Conservation (phyloP, 1,284 basidiomycete genomes). For the Bondarzewia mesenterica region DNA sequence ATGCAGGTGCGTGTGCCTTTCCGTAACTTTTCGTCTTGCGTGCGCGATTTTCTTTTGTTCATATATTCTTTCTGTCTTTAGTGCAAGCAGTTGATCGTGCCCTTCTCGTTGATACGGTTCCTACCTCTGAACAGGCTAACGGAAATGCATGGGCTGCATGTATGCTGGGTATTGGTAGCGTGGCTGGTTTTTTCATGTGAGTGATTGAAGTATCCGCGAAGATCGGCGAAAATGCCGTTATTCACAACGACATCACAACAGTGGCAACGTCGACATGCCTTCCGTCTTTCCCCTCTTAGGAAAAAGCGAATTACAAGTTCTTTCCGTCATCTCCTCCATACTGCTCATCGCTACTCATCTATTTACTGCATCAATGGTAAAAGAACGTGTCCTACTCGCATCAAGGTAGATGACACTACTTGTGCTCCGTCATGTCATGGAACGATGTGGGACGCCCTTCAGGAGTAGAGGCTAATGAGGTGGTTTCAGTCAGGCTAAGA, state of each 20-base stretch:
- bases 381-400: conserved; percentile 68
- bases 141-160: conserved; percentile 95
- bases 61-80: no score
- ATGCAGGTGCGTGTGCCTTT: conserved; percentile 51
- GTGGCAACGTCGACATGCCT: conserved; percentile 71
- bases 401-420: conserved; percentile 26
- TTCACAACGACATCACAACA: conserved; percentile 19
- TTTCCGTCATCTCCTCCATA: conserved; percentile 48
- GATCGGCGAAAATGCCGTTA: no score
- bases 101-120: conserved; percentile 66
- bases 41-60: conserved; percentile 1
- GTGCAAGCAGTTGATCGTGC: conserved; percentile 83
- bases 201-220: conserved; percentile 23
- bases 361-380: conserved; percentile 58
- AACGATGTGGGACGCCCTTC: not conserved
- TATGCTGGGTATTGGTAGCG: conserved; percentile 78
- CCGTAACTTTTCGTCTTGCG: not conserved
- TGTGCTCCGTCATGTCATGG: not conserved
- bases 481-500: conserved; percentile 22
- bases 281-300: conserved; percentile 64
- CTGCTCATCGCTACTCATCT: conserved; percentile 46
- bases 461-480: not conserved
- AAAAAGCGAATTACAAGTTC: conserved; percentile 72
- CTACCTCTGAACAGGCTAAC: conserved; percentile 66
- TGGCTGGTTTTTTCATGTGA: conserved; percentile 82